Conservation (phyloP, 257 asterid species). For the Solanum piurae region DNA sequence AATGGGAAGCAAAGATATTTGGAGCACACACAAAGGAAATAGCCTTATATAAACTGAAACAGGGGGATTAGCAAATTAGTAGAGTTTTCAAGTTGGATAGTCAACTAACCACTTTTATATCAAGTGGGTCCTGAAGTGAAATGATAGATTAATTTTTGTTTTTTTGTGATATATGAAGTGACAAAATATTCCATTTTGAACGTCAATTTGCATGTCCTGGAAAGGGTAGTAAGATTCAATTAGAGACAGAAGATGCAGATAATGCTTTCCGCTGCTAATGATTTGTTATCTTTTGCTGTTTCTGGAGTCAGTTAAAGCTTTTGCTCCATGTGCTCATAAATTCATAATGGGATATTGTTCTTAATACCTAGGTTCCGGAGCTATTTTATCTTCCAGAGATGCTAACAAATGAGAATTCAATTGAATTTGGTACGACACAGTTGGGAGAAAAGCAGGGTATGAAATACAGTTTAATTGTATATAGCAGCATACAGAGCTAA, state of each 20-base stretch:
- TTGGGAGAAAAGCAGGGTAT: conserved; percentile 87
- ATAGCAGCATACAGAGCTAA: conserved; percentile 1
- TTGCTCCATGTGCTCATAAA: conserved; percentile 8
- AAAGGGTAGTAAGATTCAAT: background rate
- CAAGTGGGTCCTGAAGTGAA: background rate
- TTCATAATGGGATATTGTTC: background rate
- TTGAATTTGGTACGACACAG: conserved; percentile 86
- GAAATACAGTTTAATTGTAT: conserved; percentile 10
- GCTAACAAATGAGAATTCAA: conserved; percentile 64
- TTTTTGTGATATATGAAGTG: background rate
- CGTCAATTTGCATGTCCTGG: background rate
- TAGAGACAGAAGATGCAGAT: background rate
- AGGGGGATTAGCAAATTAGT: background rate
- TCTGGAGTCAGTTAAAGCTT: background rate
- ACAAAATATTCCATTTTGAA: background rate
- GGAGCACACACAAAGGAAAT: background rate
- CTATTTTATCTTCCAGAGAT: conserved; percentile 84
- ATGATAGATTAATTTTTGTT: background rate
- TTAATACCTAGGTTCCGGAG: conserved; percentile 67
- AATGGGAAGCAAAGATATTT: background rate
- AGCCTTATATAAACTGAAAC: background rate
- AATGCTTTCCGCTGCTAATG: background rate
- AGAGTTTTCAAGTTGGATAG: background rate
- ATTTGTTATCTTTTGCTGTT: background rate
- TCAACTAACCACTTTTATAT: background rate